These are phyloP conservation scores for Trametopsis cervina DNA, from an alignment of 768 basidiomycete species.

Conservation along the genomic window DNA sequence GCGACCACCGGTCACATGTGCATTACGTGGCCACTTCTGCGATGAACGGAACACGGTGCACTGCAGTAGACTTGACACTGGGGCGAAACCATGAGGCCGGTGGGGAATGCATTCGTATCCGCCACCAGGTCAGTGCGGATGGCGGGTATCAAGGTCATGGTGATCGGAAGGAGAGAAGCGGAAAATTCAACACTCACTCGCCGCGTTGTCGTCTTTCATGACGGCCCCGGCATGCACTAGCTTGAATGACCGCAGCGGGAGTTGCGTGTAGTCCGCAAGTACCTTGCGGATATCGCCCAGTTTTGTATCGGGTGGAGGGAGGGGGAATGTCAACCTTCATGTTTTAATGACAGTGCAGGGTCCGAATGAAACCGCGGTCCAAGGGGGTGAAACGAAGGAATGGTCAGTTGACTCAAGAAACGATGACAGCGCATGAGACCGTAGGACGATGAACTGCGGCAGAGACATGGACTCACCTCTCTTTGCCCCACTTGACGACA, in stretches of 20 bases:
- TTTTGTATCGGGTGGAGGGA: constrained; percentile 52
- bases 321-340: constrained; percentile 39
- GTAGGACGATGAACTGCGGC: constrained; percentile 1
- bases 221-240: constrained; percentile 87
- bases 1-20: no score
- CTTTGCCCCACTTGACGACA: constrained; percentile 44
- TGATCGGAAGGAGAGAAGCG: constrained; percentile 3
- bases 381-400: constrained; percentile 1
- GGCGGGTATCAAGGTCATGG: no score
- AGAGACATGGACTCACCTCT: constrained; percentile 25
- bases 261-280: constrained; percentile 69
- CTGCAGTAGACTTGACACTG: no score
- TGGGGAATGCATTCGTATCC: no score
- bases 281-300: constrained; percentile 51
- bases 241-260: constrained; percentile 68
- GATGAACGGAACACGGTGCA: no score
- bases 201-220: constrained; percentile 74
- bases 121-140: no score
- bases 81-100: no score
- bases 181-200: constrained; percentile 36
- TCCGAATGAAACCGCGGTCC: background rate
- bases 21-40: no score
- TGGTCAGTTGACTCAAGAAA: constrained; percentile 8
- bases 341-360: background rate
- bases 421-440: background rate